Evolutionary conservation across 2,329 filamentous ascomycete species (phyloP), one percentile per base, ranked within the genome.

Genomic region (Exophiala sideris): DNA sequence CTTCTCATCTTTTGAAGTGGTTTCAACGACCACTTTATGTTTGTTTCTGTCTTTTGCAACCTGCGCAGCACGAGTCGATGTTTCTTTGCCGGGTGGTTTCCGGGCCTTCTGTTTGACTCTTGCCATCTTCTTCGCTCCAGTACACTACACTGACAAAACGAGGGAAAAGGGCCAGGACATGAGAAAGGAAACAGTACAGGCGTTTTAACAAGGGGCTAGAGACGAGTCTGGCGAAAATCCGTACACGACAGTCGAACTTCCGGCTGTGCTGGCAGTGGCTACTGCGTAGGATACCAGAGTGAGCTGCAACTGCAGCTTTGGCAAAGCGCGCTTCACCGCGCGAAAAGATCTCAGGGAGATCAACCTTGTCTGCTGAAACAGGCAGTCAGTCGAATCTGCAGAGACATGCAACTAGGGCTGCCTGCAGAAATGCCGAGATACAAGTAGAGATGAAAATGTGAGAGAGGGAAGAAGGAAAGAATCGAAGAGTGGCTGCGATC

Each of bases 21-120:
- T 76, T 65, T 83, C 79, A 52, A 84, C 70, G 24, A 85, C 74
- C 46, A 84, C 77, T 65, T 83, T 84, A 68, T 84, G 74, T 54
- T 71, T 75, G 53, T 70, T 70, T 55, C 67, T 61, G 59, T 67
- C 70, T 57, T 65, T 65, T 56, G 59, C 57, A 42, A 58, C 47
- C 45, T 61, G 61, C 10, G 50, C 51, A 20, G 45, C 59, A 29
- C 58, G 55, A 45, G 48, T 58, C 18, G 45, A 50, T 21, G 51
- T 42, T 5, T 48, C 52, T 21, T 48, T 52, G 18, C 48, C 48
- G 11, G 48, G 36, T 20, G 35, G 29, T 40, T 56, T 57, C 40
- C 42, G 41, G n/a, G 39, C 39, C 24, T 54, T 55, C 21, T 52
- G 48, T 40, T 56, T 60, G 40, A 49, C 51, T 47, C 45, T 54